Evolutionary conservation across 352 stramenopile species (phyloP).

Genomic region (Phytophthora palmivora): DNA sequence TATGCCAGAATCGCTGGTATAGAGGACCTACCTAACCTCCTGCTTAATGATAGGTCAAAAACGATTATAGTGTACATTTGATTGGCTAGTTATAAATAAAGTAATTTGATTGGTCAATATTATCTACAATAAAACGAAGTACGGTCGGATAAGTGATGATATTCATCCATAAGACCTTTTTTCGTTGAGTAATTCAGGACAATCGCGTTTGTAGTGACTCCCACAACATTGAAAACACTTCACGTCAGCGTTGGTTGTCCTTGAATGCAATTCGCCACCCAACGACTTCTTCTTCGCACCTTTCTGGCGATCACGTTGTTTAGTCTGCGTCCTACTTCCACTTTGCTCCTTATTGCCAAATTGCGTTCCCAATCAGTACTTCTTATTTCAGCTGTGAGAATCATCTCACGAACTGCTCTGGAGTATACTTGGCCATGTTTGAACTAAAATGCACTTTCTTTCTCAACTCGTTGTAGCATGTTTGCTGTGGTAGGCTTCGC

Average conservation of each 20-base stretch:
- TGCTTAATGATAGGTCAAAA: too few relatives aligned
- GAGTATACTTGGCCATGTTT: not conserved
- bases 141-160: too few relatives aligned
- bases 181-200: too few relatives aligned
- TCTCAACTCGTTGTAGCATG: not conserved
- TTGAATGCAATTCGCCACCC: not conserved
- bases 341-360: not conserved
- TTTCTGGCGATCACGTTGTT: not conserved
- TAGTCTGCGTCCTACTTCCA: too few relatives aligned
- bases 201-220: slow-evolving; percentile 2
- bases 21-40: too few relatives aligned
- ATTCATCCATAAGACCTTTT: too few relatives aligned
- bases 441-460: slow-evolving; percentile 3
- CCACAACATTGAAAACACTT: not conserved
- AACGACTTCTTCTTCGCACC: not conserved
- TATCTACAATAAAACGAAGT: too few relatives aligned
- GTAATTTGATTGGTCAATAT: too few relatives aligned
- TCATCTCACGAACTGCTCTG: not conserved
- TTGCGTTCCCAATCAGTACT: slow-evolving; percentile 1
- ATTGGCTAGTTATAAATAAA: too few relatives aligned
- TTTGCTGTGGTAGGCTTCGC: not conserved
- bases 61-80: too few relatives aligned
- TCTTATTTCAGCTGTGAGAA: slow-evolving; percentile 1
- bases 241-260: not conserved
- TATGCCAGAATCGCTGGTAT: too few relatives aligned